Conservation (phyloP, 371 early-diverging fungal genomes). For the Syncephalastrum monosporum region DNA sequence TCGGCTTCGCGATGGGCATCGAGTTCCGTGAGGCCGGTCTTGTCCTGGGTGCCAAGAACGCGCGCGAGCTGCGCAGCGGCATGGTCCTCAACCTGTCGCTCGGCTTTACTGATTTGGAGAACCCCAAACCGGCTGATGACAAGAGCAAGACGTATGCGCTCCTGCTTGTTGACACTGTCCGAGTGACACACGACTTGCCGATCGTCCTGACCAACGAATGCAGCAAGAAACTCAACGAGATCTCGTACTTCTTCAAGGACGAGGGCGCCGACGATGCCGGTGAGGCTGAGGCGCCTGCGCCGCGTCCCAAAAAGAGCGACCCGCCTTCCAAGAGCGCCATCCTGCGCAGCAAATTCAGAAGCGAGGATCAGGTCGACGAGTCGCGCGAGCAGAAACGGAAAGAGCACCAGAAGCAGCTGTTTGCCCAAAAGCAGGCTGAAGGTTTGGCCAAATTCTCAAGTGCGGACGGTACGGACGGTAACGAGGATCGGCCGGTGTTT, state of each 20-base stretch:
- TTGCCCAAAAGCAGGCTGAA: slow-evolving; percentile 70
- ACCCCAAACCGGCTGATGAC: slow-evolving; percentile 68
- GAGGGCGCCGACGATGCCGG: slow-evolving; percentile 57
- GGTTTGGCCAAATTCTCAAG: slow-evolving; percentile 80
- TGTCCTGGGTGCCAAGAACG: slow-evolving; percentile 71
- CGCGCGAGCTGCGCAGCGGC: slow-evolving; percentile 67
- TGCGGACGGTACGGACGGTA: slow-evolving; percentile 58
- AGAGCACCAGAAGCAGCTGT: slow-evolving; percentile 88
- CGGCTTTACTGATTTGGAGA: slow-evolving; percentile 85
- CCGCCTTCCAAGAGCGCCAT: slow-evolving; percentile 68
- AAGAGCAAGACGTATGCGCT: slow-evolving; percentile 77
- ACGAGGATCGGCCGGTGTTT: slow-evolving; percentile 71
- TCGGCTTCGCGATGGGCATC: slow-evolving; percentile 95
- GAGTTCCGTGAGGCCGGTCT: slow-evolving; percentile 90
- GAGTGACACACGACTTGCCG: slow-evolving; percentile 64
- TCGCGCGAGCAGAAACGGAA: slow-evolving; percentile 76
- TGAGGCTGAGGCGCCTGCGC: slow-evolving; percentile 27
- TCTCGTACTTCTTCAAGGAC: slow-evolving; percentile 77
- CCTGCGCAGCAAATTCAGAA: slow-evolving; percentile 85
- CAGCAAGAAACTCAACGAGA: slow-evolving; percentile 71
- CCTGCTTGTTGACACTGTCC: slow-evolving; percentile 81
- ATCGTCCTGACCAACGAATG: slow-evolving; percentile 71
- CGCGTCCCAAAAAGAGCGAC: slow-evolving; percentile 17
- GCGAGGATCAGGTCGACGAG: slow-evolving; percentile 82
- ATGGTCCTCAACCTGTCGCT: slow-evolving; percentile 87